Conservation (phyloP, 139 green algal genomes). For the Desmodesmus armatus region DNA sequence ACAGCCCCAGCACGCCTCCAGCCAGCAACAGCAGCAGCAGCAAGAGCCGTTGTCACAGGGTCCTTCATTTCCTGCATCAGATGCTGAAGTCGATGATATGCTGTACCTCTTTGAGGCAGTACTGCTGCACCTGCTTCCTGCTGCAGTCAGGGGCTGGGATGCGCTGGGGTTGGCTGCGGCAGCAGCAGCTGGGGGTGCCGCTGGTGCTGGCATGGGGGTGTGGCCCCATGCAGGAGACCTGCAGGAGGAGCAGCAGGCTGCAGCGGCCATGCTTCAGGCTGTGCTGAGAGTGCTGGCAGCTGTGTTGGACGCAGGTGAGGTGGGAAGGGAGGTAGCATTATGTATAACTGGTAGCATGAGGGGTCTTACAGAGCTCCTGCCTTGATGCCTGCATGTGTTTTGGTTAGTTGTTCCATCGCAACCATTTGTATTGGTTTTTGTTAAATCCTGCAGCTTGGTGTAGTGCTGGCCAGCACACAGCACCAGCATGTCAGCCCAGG, state of each 20-base stretch:
- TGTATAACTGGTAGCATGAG: too few relatives aligned
- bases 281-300: constrained; percentile 4
- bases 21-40: neutral
- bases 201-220: too few relatives aligned
- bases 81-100: neutral
- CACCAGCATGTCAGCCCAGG: neutral
- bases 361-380: too few relatives aligned
- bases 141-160: neutral
- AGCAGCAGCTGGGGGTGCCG: constrained; percentile 5
- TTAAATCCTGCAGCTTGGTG: neutral
- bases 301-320: too few relatives aligned
- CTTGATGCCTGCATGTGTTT: too few relatives aligned
- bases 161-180: constrained; percentile 12
- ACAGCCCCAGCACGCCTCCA: neutral
- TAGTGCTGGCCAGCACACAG: neutral
- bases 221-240: neutral
- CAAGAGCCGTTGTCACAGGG: too few relatives aligned
- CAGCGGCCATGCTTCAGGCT: neutral
- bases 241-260: constrained; percentile 35
- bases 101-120: constrained; percentile 9
- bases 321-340: too few relatives aligned
- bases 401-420: too few relatives aligned
- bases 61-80: too few relatives aligned
- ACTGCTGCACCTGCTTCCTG: constrained; percentile 11
- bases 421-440: neutral